A percentile compares a stretch with the other conserved stretches of the same genome.
These are phyloP conservation scores for Nelumbo lutea DNA, from an alignment of 164 flowering plant genomes.

Conservation along the genomic window DNA sequence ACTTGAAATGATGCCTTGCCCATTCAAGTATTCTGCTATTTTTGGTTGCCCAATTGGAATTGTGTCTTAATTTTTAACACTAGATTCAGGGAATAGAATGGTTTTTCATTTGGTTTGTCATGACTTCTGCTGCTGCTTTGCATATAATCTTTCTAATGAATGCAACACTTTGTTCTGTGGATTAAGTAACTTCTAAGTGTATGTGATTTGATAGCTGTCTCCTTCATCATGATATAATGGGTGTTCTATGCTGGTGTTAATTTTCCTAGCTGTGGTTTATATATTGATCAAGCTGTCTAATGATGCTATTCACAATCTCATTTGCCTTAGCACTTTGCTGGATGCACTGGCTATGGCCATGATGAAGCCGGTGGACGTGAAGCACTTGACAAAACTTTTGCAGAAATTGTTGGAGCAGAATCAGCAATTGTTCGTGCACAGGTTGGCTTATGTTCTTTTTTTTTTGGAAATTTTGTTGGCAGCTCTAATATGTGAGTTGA, in stretches of 20 bases:
- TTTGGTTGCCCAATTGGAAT: background rate
- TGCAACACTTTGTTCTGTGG: background rate
- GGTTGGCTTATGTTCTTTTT: conserved; percentile 27
- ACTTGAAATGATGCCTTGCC: too few species aligned
- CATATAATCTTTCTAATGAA: background rate
- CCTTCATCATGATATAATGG: background rate
- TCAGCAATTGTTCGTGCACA: conserved; percentile 84
- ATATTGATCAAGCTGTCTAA: background rate
- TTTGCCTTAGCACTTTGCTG: conserved; percentile 66
- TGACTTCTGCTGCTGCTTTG: background rate
- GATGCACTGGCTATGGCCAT: conserved; percentile 92
- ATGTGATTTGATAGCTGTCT: background rate
- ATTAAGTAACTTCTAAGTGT: too few species aligned
- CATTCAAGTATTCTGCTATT: too few species aligned
- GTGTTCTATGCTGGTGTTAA: background rate
- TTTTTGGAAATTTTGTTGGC: background rate
- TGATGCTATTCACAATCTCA: background rate
- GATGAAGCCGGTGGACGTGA: conserved; percentile 95
- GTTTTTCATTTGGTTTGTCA: background rate
- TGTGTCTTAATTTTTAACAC: background rate
- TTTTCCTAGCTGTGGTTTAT: background rate
- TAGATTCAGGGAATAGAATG: background rate
- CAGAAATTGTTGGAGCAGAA: conserved; percentile 86
- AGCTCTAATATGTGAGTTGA: background rate
- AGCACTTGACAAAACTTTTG: conserved; percentile 80